Base-by-base conservation (phyloP, 2,329 filamentous ascomycete genomes). In the Akanthomyces dipterigenus region DNA sequence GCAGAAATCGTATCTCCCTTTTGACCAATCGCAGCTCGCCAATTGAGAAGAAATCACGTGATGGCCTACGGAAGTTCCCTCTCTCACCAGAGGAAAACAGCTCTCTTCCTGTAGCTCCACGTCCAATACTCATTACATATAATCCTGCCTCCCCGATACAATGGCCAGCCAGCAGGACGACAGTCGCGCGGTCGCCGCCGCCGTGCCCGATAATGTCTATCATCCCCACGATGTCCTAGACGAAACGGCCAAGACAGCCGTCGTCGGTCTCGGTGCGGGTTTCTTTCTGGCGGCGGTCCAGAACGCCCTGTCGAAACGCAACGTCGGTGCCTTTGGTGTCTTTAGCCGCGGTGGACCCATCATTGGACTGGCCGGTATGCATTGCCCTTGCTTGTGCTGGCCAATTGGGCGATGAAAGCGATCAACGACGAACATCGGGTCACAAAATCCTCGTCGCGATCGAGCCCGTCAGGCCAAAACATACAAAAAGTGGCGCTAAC, bases 281-380 rank as follows among this genome's bases (percentile, higher is more conserved):
- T 77, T 89, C 71, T 82, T 91, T 75, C 73, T 89, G 63, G 88
- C 91, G 55, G 88, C 89, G 60, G 82, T 96, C 66, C 90, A 93
- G 79, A 98, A 96, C 80, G 91, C 92, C 63, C 83, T 97, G 68
- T 82, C 88, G 60, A 92, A 87, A 79, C 82, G 85, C 73, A 96
- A 96, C 75, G 80, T 95, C 66, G 91, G 92, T 68, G 83, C 87
- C 64, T 85, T 88, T 79, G 89, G 90, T 67, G 83, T 96, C 70
- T 87, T 98, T 72, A 90, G 90, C 51, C 85, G 86, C 70, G 88
- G 87, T 62, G 93, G 92, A 66, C 80, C 87, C 70, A 88, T 88
- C 55, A 89, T 93, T 71, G 88, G 75, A 50, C 69, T 76, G 43
- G 70, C 69, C 64, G 69, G 74, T 76, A 73, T 55, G 72, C 51